phyloP scores from a whole-genome alignment of 129 eudicot genomes.

The Arctium minus region DNA sequence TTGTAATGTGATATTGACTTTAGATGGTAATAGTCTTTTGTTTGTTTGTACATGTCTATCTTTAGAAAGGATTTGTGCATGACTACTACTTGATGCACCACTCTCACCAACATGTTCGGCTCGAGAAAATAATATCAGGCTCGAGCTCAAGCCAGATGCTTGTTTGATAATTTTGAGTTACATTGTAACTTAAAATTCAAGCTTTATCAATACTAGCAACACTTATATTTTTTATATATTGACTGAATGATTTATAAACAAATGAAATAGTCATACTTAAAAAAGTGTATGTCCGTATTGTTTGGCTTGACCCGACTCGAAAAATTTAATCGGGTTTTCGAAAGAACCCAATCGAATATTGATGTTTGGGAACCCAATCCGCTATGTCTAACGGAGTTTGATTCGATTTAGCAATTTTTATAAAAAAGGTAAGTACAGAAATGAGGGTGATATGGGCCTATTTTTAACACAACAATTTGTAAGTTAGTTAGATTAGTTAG shows the following conservation, averaged over 20 bases:
- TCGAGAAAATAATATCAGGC: too few relatives aligned
- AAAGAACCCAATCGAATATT: neutral
- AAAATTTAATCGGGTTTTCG: too few relatives aligned
- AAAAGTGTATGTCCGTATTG: neutral
- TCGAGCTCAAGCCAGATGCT: too few relatives aligned
- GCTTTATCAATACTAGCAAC: neutral
- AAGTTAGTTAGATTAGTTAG: too few relatives aligned
- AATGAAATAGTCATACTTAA: too few relatives aligned
- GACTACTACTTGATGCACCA: neutral
- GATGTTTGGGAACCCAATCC: neutral
- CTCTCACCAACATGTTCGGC: too few relatives aligned
- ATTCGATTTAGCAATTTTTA: too few relatives aligned
- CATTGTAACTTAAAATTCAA: neutral
- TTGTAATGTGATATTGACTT: constrained; percentile 32
- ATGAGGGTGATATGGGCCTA: neutral
- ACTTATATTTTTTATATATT: too few relatives aligned
- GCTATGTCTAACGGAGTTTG: neutral
- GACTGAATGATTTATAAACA: neutral
- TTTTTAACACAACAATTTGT: neutral
- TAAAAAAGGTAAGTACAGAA: too few relatives aligned
- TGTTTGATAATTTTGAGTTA: neutral
- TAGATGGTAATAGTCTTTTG: constrained; percentile 18
- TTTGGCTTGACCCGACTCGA: neutral
- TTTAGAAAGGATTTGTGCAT: neutral
- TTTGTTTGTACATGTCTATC: neutral